Percentiles rank a stretch among this genome's conserved stretches.
Evolutionary conservation across 345 rosid species (phyloP).

Genomic region (Bretschneidera sinensis): DNA sequence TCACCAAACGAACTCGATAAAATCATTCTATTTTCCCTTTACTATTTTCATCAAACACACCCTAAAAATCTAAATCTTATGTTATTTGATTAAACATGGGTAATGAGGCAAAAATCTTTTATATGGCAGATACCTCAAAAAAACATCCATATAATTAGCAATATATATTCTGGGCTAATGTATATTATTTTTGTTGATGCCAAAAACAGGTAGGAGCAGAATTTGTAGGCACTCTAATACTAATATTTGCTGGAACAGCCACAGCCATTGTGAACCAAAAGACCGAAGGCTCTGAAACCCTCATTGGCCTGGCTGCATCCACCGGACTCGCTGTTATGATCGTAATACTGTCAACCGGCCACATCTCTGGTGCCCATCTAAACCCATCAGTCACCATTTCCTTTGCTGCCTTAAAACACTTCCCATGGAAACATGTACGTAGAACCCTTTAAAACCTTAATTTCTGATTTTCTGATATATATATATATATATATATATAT

Average conservation of each 20-base stretch:
- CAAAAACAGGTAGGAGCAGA: constrained; percentile 84
- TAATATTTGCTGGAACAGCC: constrained; percentile 74
- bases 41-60: too few species aligned
- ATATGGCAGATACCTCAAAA: too few species aligned
- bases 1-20: too few species aligned
- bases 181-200: not conserved
- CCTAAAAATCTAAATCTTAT: too few species aligned
- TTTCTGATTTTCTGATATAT: too few species aligned
- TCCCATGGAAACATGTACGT: constrained; percentile 62
- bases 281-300: constrained; percentile 67
- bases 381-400: constrained; percentile 74
- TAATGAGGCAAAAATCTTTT: too few species aligned
- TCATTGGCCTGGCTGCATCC: constrained; percentile 65
- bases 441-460: not conserved
- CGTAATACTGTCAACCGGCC: constrained; percentile 72
- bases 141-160: too few species aligned
- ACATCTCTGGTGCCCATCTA: constrained; percentile 91
- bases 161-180: not conserved
- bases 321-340: constrained; percentile 77
- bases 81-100: too few species aligned
- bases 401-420: constrained; percentile 73
- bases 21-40: too few species aligned
- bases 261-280: constrained; percentile 83
- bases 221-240: constrained; percentile 73
- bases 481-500: too few species aligned